phyloP scores from a whole-genome alignment of 495 filamentous ascomycete species.

The Aspergillus bertholletiae region DNA sequence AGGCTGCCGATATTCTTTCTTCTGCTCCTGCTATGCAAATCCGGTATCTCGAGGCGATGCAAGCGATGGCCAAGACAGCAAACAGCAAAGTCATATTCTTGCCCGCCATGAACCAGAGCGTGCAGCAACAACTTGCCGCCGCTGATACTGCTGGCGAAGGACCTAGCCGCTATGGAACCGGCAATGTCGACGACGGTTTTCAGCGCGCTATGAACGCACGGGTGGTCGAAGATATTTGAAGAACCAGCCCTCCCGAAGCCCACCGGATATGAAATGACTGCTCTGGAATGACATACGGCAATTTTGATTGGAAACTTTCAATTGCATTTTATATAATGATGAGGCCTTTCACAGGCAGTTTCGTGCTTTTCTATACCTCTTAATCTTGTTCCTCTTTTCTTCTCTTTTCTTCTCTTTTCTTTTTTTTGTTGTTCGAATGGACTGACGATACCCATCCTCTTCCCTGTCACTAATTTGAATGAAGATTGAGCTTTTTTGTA shows the following conservation, averaged over 20 bases:
- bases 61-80: constrained; percentile 94
- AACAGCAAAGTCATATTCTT: constrained; percentile 98
- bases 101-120: constrained; percentile 54
- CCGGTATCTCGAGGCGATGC: constrained; percentile 98
- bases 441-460: constrained; percentile 40
- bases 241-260: neutral
- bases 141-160: constrained; percentile 59
- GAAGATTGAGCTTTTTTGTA: neutral
- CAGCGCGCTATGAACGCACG: constrained; percentile 80
- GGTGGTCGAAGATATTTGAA: constrained; percentile 82
- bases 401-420: too few relatives aligned
- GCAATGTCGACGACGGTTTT: constrained; percentile 56
- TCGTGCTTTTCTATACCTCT: constrained; percentile 15
- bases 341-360: neutral
- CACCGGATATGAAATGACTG: neutral
- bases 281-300: constrained; percentile 12
- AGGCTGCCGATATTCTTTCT: constrained; percentile 88
- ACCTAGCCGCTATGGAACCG: constrained; percentile 46
- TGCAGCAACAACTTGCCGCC: constrained; percentile 44
- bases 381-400: constrained; percentile 9
- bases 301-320: neutral
- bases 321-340: constrained; percentile 2
- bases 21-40: constrained; percentile 99
- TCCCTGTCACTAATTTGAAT: constrained; percentile 7
- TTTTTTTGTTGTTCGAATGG: constrained; percentile 9